A percentile compares a stretch with the other conserved stretches of the same genome.
Conservation (phyloP, 345 rosid species). For the Brassica carinata region DNA sequence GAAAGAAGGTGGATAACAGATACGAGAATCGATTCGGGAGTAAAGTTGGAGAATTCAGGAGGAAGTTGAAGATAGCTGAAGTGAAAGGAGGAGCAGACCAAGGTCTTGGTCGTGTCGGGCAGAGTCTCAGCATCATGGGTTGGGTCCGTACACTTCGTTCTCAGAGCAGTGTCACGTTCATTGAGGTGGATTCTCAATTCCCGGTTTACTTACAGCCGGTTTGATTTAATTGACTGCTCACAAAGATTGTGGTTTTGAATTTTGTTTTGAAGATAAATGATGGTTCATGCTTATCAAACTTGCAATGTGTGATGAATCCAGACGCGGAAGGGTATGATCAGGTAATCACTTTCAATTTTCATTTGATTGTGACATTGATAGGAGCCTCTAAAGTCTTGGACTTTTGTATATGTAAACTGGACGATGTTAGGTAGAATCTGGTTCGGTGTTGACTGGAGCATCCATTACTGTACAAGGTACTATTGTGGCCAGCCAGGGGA, state of each 20-base stretch:
- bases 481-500: conserved; percentile 83
- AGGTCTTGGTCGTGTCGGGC: conserved; percentile 68
- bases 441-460: conserved; percentile 77
- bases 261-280: conserved; percentile 67
- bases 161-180: conserved; percentile 83
- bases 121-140: conserved; percentile 65
- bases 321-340: conserved; percentile 93
- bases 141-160: conserved; percentile 93
- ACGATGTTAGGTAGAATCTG: conserved; percentile 66
- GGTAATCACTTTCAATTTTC: conserved; percentile 43
- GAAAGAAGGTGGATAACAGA: conserved; percentile 10
- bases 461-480: conserved; percentile 83
- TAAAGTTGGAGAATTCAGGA: conserved; percentile 62
- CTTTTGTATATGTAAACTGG: background rate
- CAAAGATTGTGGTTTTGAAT: background rate
- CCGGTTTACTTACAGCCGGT: background rate
- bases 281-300: conserved; percentile 88
- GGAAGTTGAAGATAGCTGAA: conserved; percentile 69
- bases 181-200: conserved; percentile 55
- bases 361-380: background rate
- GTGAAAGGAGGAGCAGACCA: conserved; percentile 73
- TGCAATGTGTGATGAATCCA: conserved; percentile 89
- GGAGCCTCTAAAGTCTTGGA: background rate
- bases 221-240: background rate
- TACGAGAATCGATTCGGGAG: conserved; percentile 12